Percentiles rank a stretch among this genome's conserved stretches.
These are phyloP conservation scores for Ustilago cynodontis DNA, from an alignment of 1,284 basidiomycete species.

Conservation along the genomic window DNA sequence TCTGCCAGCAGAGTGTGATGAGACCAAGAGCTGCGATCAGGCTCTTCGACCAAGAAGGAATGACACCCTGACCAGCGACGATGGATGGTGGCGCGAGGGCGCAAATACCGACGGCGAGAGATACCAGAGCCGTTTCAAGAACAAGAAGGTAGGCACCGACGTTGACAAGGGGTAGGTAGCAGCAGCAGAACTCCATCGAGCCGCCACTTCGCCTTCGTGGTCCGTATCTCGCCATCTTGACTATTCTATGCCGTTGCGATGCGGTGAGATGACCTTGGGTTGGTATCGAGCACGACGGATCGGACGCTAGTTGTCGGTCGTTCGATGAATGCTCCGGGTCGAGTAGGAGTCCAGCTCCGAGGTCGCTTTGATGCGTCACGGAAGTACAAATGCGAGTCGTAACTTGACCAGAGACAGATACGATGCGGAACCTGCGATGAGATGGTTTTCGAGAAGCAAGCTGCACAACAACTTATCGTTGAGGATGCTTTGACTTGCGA, in stretches of 20 bases:
- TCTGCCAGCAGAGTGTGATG: constrained; percentile 62
- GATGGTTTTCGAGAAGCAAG: neutral
- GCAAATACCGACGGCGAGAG: constrained; percentile 59
- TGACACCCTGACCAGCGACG: constrained; percentile 59
- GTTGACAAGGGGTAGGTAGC: constrained; percentile 66
- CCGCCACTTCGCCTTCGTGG: constrained; percentile 25
- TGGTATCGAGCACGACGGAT: neutral
- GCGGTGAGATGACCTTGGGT: neutral
- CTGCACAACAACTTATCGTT: neutral
- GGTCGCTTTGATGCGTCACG: too few relatives aligned
- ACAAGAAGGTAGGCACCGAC: constrained; percentile 65
- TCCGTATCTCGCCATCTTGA: constrained; percentile 23
- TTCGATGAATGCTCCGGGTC: neutral
- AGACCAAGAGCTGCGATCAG: constrained; percentile 63
- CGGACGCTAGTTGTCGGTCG: neutral
- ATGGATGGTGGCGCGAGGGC: constrained; percentile 63
- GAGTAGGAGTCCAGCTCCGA: too few relatives aligned
- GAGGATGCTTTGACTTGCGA: neutral
- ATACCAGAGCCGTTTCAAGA: constrained; percentile 60
- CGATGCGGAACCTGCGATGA: neutral
- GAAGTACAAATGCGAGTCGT: neutral
- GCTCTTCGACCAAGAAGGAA: constrained; percentile 62
- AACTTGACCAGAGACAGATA: too few relatives aligned
- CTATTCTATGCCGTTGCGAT: neutral
- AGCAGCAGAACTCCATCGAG: constrained; percentile 66